These are phyloP conservation scores for Chalciporus sp. DNA, from an alignment of 1,284 basidiomycete species.

Conservation along the genomic window DNA sequence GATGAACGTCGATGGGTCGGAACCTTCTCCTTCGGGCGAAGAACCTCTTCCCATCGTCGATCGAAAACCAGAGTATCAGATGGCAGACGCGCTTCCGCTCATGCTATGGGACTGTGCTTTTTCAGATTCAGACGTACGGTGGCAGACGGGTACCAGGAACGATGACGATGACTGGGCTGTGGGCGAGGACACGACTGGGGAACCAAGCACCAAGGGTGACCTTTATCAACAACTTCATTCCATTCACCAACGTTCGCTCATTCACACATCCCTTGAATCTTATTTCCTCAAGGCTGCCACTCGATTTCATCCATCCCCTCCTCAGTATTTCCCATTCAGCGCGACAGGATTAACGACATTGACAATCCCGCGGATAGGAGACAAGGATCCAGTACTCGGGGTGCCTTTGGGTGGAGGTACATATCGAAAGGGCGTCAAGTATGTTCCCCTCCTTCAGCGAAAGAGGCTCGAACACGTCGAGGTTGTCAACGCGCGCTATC, in stretches of 20 bases:
- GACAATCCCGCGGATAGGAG: conserved; percentile 29
- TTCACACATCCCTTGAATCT: conserved; percentile 59
- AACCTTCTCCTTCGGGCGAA: conserved; percentile 27
- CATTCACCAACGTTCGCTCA: conserved; percentile 55
- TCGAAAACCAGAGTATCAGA: conserved; percentile 88
- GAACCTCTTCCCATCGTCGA: conserved; percentile 51
- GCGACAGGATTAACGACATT: conserved; percentile 25
- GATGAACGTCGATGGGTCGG: conserved; percentile 61
- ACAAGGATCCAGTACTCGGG: conserved; percentile 40
- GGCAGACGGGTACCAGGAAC: conserved; percentile 65
- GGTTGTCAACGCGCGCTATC: conserved; percentile 78
- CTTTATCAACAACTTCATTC: conserved; percentile 65
- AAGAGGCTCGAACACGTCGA: conserved; percentile 72
- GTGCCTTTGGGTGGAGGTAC: conserved; percentile 79
- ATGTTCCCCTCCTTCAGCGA: conserved; percentile 66
- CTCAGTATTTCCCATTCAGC: conserved; percentile 39
- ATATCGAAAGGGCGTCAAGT: conserved; percentile 60
- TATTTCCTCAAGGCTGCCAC: conserved; percentile 64
- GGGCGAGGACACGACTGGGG: conserved; percentile 26
- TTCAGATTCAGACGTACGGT: conserved; percentile 63
- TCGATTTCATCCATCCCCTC: conserved; percentile 44
- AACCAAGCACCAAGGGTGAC: conserved; percentile 35
- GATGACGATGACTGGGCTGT: conserved; percentile 29
- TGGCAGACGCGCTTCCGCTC: conserved; percentile 90
- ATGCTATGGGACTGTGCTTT: conserved; percentile 94